Evolutionary conservation across 805 yeast genomes (phyloP), one percentile per base, ranked within the genome.

Genomic region (Candida tallmaniae): DNA sequence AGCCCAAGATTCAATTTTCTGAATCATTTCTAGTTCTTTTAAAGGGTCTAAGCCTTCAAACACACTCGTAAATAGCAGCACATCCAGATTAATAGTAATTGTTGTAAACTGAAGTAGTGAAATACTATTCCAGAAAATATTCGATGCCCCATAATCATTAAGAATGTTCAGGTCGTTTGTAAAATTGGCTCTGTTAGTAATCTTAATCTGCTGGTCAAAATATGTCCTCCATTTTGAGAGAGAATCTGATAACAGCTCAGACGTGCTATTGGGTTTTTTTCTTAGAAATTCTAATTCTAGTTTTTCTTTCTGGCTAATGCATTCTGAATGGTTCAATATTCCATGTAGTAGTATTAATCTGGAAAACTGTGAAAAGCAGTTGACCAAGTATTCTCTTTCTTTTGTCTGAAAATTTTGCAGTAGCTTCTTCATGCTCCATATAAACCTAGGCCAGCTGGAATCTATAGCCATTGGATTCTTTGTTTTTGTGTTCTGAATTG

Each of bases 321-420:
- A 66, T 49, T 58, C 50, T 15, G 56, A 48, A 4, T 62, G 45
- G 27, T 52, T 47, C 26, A 61, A 45, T 18, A 60, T 39, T 1
- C 70, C 70, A 40, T 63, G 66, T 6, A 65, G 46, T 19, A 65
- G 43, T 16, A 65, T 53, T n/a, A 24, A 49, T 25, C 70, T 44
- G 4, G 68, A 55, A 39, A 55, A 65, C 35, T 54, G 64, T 0
- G 65, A 53, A 34, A 55, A 62, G 26, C 68, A 62, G 31, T 55
- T 52, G 31, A 56, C 27, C 9, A 47, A 48, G 30, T 61, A 62
- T 33, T 61, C 66, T 18, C 48, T 48, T 27, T 56, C 58, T 24
- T 51, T 40, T 17, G 52, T 52, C 14, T 40, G 39, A 32, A 45
- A 56, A 4, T 59, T 54, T 27, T 50, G 56, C 58, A 24, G 7